Evolutionary conservation across 148 eudicot species (phyloP).

Genomic region (Amaranthus palmeri): DNA sequence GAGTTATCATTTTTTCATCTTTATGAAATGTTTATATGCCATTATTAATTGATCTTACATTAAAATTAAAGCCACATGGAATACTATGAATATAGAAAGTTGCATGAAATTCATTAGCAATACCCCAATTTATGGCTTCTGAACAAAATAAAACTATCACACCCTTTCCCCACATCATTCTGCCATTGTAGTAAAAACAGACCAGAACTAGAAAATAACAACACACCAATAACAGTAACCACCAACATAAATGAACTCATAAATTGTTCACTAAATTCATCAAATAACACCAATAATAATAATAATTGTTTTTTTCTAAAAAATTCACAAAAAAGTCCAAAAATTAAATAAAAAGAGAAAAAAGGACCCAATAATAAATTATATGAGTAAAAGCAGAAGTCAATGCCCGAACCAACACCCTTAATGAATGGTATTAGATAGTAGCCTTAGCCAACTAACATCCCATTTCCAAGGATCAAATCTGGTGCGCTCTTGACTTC

Average conservation of each 20-base stretch:
- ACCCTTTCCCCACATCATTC: neutral
- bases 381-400: constrained; percentile 50
- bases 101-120: neutral
- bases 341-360: neutral
- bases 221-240: constrained; percentile 11
- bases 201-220: constrained; percentile 9
- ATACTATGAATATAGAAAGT: constrained; percentile 1
- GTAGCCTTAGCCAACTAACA: constrained; percentile 14
- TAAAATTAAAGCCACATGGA: too few relatives aligned
- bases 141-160: too few relatives aligned
- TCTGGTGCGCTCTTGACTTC: constrained; percentile 99
- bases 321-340: neutral
- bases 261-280: constrained; percentile 25
- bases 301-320: neutral
- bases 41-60: too few relatives aligned
- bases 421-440: constrained; percentile 25
- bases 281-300: constrained; percentile 13
- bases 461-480: constrained; percentile 43
- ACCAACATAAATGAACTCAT: constrained; percentile 32
- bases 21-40: too few relatives aligned
- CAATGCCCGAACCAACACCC: constrained; percentile 99
- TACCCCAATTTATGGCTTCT: neutral
- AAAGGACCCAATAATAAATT: constrained; percentile 4
- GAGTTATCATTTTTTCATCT: too few relatives aligned
- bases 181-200: neutral